phyloP scores from a whole-genome alignment of 257 asterid genomes.

The Parsonsia alboflavescens region DNA sequence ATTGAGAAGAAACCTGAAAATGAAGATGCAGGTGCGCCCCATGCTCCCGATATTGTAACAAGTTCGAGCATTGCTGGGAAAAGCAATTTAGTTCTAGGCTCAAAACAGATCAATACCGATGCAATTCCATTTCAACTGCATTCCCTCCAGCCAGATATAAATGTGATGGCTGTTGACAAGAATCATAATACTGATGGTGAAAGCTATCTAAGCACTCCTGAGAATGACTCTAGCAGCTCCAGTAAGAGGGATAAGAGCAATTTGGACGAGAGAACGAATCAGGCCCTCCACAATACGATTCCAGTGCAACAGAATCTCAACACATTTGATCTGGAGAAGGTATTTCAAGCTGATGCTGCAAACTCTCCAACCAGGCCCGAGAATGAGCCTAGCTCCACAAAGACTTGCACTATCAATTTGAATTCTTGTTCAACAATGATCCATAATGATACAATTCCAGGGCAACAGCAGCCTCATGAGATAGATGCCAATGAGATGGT shows the following conservation, averaged over 20 bases:
- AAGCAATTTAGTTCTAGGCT: background rate
- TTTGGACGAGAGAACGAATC: background rate
- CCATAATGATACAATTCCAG: conserved; percentile 7
- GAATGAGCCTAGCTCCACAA: background rate
- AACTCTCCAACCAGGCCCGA: background rate
- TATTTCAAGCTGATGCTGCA: background rate
- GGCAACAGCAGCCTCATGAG: conserved; percentile 23
- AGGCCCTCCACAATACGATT: background rate
- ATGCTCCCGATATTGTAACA: conserved; percentile 20
- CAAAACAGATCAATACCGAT: background rate
- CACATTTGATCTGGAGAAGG: conserved; percentile 9
- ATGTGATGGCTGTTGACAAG: background rate
- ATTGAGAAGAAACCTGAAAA: background rate
- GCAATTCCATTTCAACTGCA: background rate
- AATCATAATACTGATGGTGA: conserved; percentile 20
- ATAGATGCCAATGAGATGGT: conserved; percentile 18
- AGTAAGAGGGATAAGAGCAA: conserved; percentile 10
- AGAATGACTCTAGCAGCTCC: background rate
- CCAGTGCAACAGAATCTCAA: conserved; percentile 3
- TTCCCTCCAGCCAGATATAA: background rate
- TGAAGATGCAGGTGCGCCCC: conserved; percentile 23
- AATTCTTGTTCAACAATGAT: background rate
- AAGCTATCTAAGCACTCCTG: background rate
- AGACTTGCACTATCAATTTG: background rate
- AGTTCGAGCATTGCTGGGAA: background rate